Conservation (phyloP, 2,329 filamentous ascomycete species). For the Incumbomyces delicatus region DNA sequence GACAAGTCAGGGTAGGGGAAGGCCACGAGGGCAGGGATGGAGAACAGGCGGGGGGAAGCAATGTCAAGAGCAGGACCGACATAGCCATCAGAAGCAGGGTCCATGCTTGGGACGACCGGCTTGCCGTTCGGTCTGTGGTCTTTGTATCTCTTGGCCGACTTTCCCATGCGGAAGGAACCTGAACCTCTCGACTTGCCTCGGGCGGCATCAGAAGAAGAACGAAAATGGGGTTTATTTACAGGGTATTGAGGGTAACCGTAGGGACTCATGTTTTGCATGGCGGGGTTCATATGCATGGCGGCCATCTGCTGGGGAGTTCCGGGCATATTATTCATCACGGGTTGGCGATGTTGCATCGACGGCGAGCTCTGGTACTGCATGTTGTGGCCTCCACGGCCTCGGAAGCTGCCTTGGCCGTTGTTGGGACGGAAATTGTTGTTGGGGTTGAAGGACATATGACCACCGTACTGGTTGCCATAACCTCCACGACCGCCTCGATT, state of each 20-base stretch:
- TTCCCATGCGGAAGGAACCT: constrained; percentile 11
- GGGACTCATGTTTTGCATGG: constrained; percentile 48
- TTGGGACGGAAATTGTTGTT: constrained; percentile 42
- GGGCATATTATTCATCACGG: constrained; percentile 56
- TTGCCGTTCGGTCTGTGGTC: constrained; percentile 20
- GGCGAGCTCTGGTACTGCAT: constrained; percentile 53
- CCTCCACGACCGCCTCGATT: constrained; percentile 46
- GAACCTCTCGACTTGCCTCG: constrained; percentile 26
- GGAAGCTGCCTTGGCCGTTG: constrained; percentile 39
- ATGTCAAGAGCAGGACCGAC: constrained; percentile 16
- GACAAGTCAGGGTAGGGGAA: constrained; percentile 49
- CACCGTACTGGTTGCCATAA: constrained; percentile 47
- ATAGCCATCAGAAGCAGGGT: constrained; percentile 21
- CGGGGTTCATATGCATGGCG: constrained; percentile 57
- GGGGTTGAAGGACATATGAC: constrained; percentile 46
- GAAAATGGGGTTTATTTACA: constrained; percentile 27
- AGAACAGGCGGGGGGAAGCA: constrained; percentile 15
- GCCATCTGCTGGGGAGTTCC: constrained; percentile 57
- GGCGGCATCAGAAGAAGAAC: constrained; percentile 25
- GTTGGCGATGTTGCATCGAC: constrained; percentile 54
- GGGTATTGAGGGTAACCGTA: constrained; percentile 6
- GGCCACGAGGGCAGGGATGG: constrained; percentile 17
- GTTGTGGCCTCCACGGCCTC: constrained; percentile 28
- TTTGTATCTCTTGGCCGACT: constrained; percentile 17
- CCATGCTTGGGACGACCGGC: constrained; percentile 21